Evolutionary conservation across 2,329 filamentous ascomycete genomes (phyloP).

Genomic region (Penicillium sp.): DNA sequence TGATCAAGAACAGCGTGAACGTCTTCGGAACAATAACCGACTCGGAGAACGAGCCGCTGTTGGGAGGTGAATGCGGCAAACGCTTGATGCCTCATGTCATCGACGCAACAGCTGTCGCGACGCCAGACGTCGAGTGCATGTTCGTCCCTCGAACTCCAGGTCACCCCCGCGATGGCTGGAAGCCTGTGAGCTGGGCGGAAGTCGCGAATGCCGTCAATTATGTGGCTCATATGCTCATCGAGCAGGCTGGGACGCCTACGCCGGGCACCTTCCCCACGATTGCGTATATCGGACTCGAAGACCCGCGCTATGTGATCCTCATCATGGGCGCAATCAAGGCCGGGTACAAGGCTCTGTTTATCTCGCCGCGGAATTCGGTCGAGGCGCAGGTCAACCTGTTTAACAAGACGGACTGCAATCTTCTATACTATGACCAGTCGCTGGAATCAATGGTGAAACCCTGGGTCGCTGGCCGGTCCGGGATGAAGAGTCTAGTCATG

Average conservation of each 20-base stretch:
- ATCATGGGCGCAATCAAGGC: slow-evolving; percentile 15
- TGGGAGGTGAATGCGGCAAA: slow-evolving; percentile 8
- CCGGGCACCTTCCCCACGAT: slow-evolving; percentile 13
- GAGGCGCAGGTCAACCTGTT: slow-evolving; percentile 13
- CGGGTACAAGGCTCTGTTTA: slow-evolving; percentile 11
- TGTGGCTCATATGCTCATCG: slow-evolving; percentile 8
- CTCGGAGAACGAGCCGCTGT: slow-evolving; percentile 5
- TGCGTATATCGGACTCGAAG: slow-evolving; percentile 13
- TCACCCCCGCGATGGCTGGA: slow-evolving; percentile 5
- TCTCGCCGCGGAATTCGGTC: slow-evolving; percentile 13
- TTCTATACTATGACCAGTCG: slow-evolving; percentile 7
- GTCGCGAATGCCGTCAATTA: slow-evolving; percentile 15
- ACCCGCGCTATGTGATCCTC: slow-evolving; percentile 7
- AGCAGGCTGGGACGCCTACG: not conserved
- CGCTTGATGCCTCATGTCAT: slow-evolving; percentile 11
- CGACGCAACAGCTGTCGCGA: slow-evolving; percentile 11
- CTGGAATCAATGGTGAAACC: slow-evolving; percentile 8
- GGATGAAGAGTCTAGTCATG: slow-evolving; percentile 9
- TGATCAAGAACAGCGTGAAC: slow-evolving; percentile 10
- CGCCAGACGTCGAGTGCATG: slow-evolving; percentile 9
- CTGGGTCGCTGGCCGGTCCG: slow-evolving; percentile 2
- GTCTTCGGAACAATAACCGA: slow-evolving; percentile 12
- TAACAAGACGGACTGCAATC: slow-evolving; percentile 7
- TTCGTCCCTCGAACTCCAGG: slow-evolving; percentile 3
- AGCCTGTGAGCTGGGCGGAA: slow-evolving; percentile 11